Percentiles rank a stretch among this genome's conserved stretches.
phyloP scores from a whole-genome alignment of 2,329 filamentous ascomycete genomes.

The Calonectria fujianensis region DNA sequence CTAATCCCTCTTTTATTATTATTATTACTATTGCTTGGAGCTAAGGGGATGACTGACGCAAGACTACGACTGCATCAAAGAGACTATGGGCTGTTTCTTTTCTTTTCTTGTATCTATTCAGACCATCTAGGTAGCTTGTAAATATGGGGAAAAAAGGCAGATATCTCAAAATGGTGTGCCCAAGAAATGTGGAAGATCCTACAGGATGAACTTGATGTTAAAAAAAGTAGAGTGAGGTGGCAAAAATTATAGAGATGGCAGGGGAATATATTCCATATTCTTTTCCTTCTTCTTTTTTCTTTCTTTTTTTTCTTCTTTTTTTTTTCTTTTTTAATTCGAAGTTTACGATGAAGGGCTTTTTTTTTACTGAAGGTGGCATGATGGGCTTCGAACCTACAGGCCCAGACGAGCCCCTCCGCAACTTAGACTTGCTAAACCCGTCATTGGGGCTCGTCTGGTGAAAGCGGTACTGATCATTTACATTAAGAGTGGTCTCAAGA shows the following conservation, averaged over 20 bases:
- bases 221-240: too few species aligned
- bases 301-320: too few species aligned
- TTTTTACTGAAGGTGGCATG: not conserved
- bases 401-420: not conserved
- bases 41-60: not conserved
- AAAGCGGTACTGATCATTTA: not conserved
- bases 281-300: too few species aligned
- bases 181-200: not conserved
- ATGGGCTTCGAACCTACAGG: not conserved
- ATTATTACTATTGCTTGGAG: not conserved
- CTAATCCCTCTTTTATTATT: not conserved
- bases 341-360: too few species aligned
- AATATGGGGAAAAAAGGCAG: not conserved
- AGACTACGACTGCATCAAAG: conserved; percentile 18
- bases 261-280: too few species aligned
- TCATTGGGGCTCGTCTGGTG: not conserved
- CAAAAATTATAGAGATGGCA: too few species aligned
- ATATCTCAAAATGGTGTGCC: not conserved
- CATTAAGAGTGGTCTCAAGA: not conserved
- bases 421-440: not conserved
- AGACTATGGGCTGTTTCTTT: not conserved
- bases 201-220: not conserved
- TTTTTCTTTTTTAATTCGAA: too few species aligned
- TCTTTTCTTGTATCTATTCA: conserved; percentile 15
- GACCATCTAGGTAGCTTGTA: not conserved